Base-by-base conservation (phyloP, 495 filamentous ascomycete genomes). In the Schizothecium vesticola region DNA sequence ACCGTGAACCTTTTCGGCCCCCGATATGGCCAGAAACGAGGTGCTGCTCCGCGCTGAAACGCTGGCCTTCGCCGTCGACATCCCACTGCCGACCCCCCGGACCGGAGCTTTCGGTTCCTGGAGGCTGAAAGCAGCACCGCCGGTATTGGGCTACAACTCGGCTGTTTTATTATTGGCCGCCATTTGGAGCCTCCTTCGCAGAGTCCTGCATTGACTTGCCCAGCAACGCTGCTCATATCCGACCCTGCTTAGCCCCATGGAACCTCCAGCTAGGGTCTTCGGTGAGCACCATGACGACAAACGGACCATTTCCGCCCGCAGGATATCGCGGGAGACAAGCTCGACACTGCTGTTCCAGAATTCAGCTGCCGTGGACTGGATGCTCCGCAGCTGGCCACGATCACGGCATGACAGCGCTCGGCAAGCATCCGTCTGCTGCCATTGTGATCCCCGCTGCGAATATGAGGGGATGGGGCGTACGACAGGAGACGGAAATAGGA, bases 121-220 rank as follows among this genome's bases (percentile, higher is more conserved):
- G 63, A 56, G 63, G 63, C 63, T 65, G 36, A 58, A 65, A 56
- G 55, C 36, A 65, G 63, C 3, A 28, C n/a, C 10, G 21, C 16
- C 57, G 26, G 21, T 19, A 59, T 28, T 33, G 59, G 60, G 56
- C 57, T 61, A 13, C 33, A 43, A 43, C 33, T 43, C 65, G 65
- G 65, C 57, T 58, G 55, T 67, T 60, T 67, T 67, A 21, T 51
- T 6, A 67, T 67, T 67, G 65, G 65, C 22, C 21, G 31, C 24
- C 56, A 43, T 21, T 56, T 61, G 23, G 23, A 61, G 43, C 43
- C 43, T n/a, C 43, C 16, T 51, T 51, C 6, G 5, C 19, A 19
- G 6, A 51, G 43, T 51, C 43, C 43, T 51, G 19, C 43, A n/a
- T 51, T n/a, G 43, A 8, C 16, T 51, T 8, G 43, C 43, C 43